Evolutionary conservation across 176 grass and related monocot genomes (phyloP).

Genomic region (Eremochloa ophiuroides): DNA sequence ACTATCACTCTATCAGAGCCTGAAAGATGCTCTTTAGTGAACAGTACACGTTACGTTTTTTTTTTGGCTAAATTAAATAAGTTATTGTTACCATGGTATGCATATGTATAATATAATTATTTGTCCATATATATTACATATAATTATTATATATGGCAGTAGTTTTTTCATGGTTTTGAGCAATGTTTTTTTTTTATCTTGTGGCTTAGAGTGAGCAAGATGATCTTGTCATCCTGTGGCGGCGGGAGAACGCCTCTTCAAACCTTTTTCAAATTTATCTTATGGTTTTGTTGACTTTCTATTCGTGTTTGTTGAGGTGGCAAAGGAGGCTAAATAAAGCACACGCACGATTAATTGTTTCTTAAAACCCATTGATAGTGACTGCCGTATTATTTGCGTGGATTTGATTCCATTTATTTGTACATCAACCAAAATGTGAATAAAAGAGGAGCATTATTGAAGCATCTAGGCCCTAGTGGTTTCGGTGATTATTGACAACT

Average conservation of each 20-base stretch:
- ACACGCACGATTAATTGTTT: not conserved
- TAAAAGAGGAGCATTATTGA: not conserved
- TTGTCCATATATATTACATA: too few relatives aligned
- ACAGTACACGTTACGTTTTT: not conserved
- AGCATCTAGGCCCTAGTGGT: too few relatives aligned
- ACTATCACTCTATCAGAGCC: not conserved
- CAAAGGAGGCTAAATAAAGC: not conserved
- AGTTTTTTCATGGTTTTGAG: not conserved
- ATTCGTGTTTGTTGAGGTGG: not conserved
- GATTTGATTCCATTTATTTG: not conserved
- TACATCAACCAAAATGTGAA: not conserved
- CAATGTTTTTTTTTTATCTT: not conserved
- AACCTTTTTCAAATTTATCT: not conserved
- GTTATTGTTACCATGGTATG: not conserved
- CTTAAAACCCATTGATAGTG: not conserved
- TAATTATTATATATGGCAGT: not conserved
- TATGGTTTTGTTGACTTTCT: not conserved
- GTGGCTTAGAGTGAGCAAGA: constrained; percentile 8
- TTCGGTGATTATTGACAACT: too few relatives aligned
- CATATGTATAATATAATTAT: too few relatives aligned
- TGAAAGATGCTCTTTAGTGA: not conserved
- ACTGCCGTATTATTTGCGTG: too few relatives aligned
- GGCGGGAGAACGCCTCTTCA: constrained; percentile 9
- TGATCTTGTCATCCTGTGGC: constrained; percentile 11
- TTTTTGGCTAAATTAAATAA: not conserved